Base-by-base conservation (phyloP, 441 rosid genomes). In the Adansonia rubrostipa region DNA sequence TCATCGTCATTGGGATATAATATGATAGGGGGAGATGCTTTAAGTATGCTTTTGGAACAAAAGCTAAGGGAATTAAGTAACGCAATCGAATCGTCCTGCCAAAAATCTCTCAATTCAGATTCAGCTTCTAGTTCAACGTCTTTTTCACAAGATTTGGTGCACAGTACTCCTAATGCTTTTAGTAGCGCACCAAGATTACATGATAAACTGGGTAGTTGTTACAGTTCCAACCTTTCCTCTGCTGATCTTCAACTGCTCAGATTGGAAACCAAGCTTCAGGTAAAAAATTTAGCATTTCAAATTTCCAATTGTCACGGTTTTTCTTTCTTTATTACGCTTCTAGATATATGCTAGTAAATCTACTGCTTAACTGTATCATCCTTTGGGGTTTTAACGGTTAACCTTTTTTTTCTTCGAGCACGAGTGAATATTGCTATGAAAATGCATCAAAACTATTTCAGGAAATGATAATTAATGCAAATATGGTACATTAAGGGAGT, bases 21-120 rank as follows among this genome's bases (percentile, higher is more conserved):
- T 82, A 88, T 88, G 63, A 87, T 96, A 7, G 92, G 93, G 0
- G 93, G 91, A 72, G 97, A 96, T 83, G 96, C 97, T 74, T 83
- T 94, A 81, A 89, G 93, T 79, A 79, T 87, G 73, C 97, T 96
- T 74, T 84, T 94, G 89, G 99, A 94, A 81, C 90, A 94, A 82
- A 96, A 96, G 83, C 85, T 96, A 48, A 87, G 84, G 81, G 98
- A 94, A 83, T 56, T 96, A 82, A 91, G 88, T 67, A 84, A 83
- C 0, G 87, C 84, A 56, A 82, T 89, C 0, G 94, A 90, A 86
- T 85, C 92, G 73, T 89, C 94, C 53, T 75, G 80, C 75, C 80
- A 76, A 15, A 91, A 84, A 67, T 79, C 89, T 44, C 83, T 85
- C 75, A 84, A 84, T 77, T 70, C 79, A 62, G 86, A 79, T 80